Base-by-base conservation (phyloP, 106 monocot species). In the Apostasia shenzhenica region DNA sequence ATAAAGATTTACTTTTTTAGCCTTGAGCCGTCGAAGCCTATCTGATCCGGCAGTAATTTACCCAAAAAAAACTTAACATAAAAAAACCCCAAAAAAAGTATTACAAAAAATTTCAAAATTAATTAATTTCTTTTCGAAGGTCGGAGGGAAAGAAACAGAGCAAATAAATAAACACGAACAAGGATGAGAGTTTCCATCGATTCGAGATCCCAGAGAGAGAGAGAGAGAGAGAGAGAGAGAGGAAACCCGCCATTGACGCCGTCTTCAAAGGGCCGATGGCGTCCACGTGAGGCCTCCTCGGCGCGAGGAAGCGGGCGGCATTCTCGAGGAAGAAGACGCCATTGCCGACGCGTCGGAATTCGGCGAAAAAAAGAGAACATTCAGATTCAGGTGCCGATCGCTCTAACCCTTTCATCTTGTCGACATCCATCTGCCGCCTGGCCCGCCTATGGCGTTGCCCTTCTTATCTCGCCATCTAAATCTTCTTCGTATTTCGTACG, bases 171-270 rank as follows among this genome's bases (percentile, higher is more conserved):
- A 65, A 41, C n/a, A 48, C 48, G 4, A 48, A 48, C 26, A 26
- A 26, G 26, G 47, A 48, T 14, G 48, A 7, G 65, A 49, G 43
- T 45, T 5, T 37, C 9, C 42, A 45, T 63, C 62, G n/a, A 45
- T 14, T 45, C 2, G 14, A 45, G 45, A 63, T 26, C n/a, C 56
- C 14, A 9, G 56, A 56, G 14, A 56, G 13, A 4, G 12, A 4
- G 6, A 14, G 12, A 62, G 45, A 62, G 62, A 59, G 41, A 59
- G 7, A 59, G 59, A 59, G 59, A 59, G 41, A 59, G 62, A 62
- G 62, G 45, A 5, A 26, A 2, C 0, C 1, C 48, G 48, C 65
- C 26, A 48, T 65, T 65, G 65, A 65, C 65, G 11, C 13, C 47
- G 37, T 65, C 65, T 48, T 65, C 48, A 26, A 48, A 48, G n/a